Percentiles rank a stretch among this genome's conserved stretches.
Evolutionary conservation across 225 moss, liverwort and hornwort genomes (phyloP).

Genomic region (Straminergon stramineum): DNA sequence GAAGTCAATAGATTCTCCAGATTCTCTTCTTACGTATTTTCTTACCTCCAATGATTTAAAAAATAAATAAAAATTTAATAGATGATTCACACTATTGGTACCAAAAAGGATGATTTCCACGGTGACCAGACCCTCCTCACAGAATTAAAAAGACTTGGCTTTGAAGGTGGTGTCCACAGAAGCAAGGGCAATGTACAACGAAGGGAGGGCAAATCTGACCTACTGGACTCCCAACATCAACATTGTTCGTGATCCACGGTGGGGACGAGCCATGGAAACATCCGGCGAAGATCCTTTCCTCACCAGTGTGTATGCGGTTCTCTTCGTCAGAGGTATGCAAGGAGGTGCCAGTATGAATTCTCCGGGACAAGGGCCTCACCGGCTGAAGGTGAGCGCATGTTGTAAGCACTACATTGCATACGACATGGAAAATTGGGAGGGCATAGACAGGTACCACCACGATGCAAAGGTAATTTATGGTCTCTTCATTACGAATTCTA

Average conservation of each 20-base stretch:
- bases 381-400: constrained; percentile 27
- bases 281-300: constrained; percentile 24
- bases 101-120: neutral
- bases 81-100: neutral
- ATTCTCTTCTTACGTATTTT: neutral
- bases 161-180: constrained; percentile 17
- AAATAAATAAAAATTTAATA: no score
- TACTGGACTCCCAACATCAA: constrained; percentile 34
- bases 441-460: constrained; percentile 18
- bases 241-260: constrained; percentile 23
- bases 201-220: constrained; percentile 2
- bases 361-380: neutral
- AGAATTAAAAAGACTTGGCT: neutral
- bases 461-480: neutral
- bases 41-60: neutral
- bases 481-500: neutral
- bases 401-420: constrained; percentile 33
- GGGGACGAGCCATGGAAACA: constrained; percentile 30
- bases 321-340: constrained; percentile 19
- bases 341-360: neutral
- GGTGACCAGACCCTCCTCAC: neutral
- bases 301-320: neutral
- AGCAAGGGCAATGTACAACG: constrained; percentile 22
- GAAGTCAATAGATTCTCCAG: neutral
- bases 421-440: constrained; percentile 29